Percentiles rank a stretch among this genome's conserved stretches.
Evolutionary conservation across 1,284 basidiomycete species (phyloP).

Genomic region (Xerocomus alliaceus): DNA sequence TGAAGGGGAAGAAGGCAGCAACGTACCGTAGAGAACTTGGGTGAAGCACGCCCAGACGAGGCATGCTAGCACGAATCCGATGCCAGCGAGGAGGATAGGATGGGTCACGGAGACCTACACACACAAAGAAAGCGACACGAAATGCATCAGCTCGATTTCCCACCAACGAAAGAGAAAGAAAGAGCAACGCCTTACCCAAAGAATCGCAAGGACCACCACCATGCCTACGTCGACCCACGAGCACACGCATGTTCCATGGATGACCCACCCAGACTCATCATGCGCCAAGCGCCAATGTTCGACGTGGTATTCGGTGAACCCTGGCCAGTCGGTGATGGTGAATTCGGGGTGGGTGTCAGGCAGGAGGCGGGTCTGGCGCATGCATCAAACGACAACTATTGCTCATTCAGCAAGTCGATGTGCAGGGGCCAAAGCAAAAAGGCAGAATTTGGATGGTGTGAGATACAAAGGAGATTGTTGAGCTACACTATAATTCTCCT

Average conservation of each 20-base stretch:
- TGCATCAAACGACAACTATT: slow-evolving; percentile 27
- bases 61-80: slow-evolving; percentile 23
- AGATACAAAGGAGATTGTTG: too few relatives aligned
- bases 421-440: too few relatives aligned
- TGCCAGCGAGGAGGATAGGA: slow-evolving; percentile 7
- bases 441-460: too few relatives aligned
- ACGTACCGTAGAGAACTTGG: slow-evolving; percentile 62
- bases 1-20: too few relatives aligned
- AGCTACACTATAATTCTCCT: too few relatives aligned
- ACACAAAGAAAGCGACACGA: neutral
- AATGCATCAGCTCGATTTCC: neutral
- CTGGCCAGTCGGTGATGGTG: slow-evolving; percentile 50
- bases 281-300: slow-evolving; percentile 54
- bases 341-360: slow-evolving; percentile 60
- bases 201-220: slow-evolving; percentile 36
- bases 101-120: neutral
- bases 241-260: slow-evolving; percentile 40
- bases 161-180: neutral
- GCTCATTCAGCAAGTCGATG: slow-evolving; percentile 10
- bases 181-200: neutral
- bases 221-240: slow-evolving; percentile 48
- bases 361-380: slow-evolving; percentile 56
- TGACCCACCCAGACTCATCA: slow-evolving; percentile 46
- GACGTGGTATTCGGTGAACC: slow-evolving; percentile 61
- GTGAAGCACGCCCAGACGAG: slow-evolving; percentile 48